Evolutionary conservation across 139 green algal genomes (phyloP).

Genomic region (Chlorella ohadii): DNA sequence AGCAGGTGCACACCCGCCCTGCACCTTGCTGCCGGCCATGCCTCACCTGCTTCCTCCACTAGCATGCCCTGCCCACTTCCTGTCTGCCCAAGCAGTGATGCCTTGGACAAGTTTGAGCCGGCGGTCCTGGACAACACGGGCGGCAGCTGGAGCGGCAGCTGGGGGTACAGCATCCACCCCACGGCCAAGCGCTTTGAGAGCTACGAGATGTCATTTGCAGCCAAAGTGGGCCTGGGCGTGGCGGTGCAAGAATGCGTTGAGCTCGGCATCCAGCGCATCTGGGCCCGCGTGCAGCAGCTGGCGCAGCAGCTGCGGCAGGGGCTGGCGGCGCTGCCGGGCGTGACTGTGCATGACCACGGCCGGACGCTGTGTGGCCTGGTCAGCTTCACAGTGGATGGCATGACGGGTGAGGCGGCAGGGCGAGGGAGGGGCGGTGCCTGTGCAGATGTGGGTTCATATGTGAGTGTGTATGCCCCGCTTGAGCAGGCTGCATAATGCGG

Average conservation of each 20-base stretch:
- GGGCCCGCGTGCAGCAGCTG: slow-evolving; percentile 56
- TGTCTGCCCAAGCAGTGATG: slow-evolving; percentile 37
- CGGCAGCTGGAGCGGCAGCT: slow-evolving; percentile 48
- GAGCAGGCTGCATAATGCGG: no score
- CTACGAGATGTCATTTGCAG: slow-evolving; percentile 76
- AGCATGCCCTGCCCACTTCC: no score
- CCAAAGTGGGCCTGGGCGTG: slow-evolving; percentile 69
- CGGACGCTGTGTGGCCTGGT: slow-evolving; percentile 74
- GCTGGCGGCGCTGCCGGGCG: slow-evolving; percentile 43
- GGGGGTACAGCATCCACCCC: slow-evolving; percentile 51
- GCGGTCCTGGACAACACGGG: slow-evolving; percentile 63
- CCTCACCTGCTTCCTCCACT: no score
- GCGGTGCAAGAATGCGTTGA: slow-evolving; percentile 62
- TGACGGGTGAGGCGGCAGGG: not conserved
- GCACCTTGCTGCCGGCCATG: no score
- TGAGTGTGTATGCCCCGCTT: not conserved
- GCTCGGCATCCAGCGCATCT: slow-evolving; percentile 57
- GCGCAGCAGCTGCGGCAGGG: slow-evolving; percentile 38
- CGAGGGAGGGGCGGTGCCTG: not conserved
- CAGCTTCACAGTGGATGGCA: slow-evolving; percentile 53
- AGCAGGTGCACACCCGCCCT: no score
- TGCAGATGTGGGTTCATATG: not conserved
- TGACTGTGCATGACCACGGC: slow-evolving; percentile 59
- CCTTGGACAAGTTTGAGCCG: slow-evolving; percentile 57
- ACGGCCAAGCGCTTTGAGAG: slow-evolving; percentile 66